Base-by-base conservation (phyloP, 768 basidiomycete genomes). In the Russula dissimulans region DNA sequence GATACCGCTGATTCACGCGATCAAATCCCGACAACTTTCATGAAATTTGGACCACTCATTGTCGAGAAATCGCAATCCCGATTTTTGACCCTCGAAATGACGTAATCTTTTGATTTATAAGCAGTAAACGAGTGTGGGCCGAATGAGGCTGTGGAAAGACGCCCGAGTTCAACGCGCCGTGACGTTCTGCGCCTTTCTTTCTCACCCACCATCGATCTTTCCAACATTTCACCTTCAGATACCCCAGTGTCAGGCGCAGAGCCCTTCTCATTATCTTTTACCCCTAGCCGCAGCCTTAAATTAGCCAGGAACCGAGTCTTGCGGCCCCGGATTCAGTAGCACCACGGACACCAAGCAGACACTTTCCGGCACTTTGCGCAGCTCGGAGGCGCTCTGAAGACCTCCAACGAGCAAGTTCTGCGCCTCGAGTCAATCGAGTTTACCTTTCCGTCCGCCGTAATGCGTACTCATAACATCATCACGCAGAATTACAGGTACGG, bases 401-500 rank as follows among this genome's bases (percentile, higher is more conserved):
- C 49, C 5, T 69, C 73, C 14, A 65, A 65, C 15, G 73, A 68
- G 1, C 86, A 90, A 46, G 82, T 89, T 17, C 91, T 90, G 89
- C 81, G 84, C 69, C 81, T 91, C 70, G 91, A 91, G 70, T 70
- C 77, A 31, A 81, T 90, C 49, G 58, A 67, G 3, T 92, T 86
- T 66, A 75, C 73, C 32, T 61, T 56, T 67, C 71, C 4, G 64
- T 71, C 15, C 45, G 66, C 63, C 68, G 29, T n/a, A 60, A 41
- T 62, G 65, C 65, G 73, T 45, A 69, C 67, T 3, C 68, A 79
- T 65, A 84, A 84, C 69, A 84, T 91, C 59, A 84, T 91, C 54
- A 90, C 87, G 0, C 89, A 91, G 72, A 90, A 90, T 67, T 88
- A 82, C 67, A 88, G 89, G 89, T 89, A 58, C 60, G 84, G 76